Evolutionary conservation across 352 stramenopile genomes (phyloP), one percentile per base, ranked within the genome.

Genomic region (Phytopythium sindhum): DNA sequence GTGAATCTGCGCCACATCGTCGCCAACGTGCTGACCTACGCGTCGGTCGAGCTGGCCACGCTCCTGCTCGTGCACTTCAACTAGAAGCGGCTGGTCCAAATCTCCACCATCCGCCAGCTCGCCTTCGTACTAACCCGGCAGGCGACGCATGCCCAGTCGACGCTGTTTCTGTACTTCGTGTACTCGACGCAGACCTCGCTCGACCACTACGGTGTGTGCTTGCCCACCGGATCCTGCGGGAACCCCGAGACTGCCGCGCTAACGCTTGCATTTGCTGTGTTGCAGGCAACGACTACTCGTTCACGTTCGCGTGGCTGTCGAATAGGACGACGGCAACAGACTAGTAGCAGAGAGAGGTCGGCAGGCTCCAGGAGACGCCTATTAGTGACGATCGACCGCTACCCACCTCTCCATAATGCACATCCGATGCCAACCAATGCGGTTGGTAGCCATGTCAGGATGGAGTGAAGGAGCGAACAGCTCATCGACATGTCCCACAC

Each of bases 21-120:
- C 1, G 17, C 15, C 15, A 78, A 69, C 37, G 70, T 83, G 19
- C 45, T 84, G 42, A 17, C 76, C 0, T 85, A 81, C 61, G 64
- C 59, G 19, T 39, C 48, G 28, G 57, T 85, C 48, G 48, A 55
- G 48, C 48, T 55, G 48, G 48, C 11, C 14, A 37, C 48, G 2
- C 2, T 55, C 28, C 8, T 37, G 48, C 1, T 55, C 14, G 9
- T 55, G 14, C 23, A 55, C 28, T 17, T 35, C 14, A 31, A 28
- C 14, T 12, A 37, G 3, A 8, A n/a, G 19, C n/a, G 48, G 24
- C 23, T 55, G 23, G 24, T 55, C 11, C 48, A 12, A 7, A 17
- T 55, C 10, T 55, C 48, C 4, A 11, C 48, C 2, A 19, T 55
- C 10, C 48, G 23, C 24, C 48, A 55, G 48, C 48, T 55, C 35